Base-by-base conservation (phyloP, 2,329 filamentous ascomycete species). In the Didymella keratinophila region DNA sequence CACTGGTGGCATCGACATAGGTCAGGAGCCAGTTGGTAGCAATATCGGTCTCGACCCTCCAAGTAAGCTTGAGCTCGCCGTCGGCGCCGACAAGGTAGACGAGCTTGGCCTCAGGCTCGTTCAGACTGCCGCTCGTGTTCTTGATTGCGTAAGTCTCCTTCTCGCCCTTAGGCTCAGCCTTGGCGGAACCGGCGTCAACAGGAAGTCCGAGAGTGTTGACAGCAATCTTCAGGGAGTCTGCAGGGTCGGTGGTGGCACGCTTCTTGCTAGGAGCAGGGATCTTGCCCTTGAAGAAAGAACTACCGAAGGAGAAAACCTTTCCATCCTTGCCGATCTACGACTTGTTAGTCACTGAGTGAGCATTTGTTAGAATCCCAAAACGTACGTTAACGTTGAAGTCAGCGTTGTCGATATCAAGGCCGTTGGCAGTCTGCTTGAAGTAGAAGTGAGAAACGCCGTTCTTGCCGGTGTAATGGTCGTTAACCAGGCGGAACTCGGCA, bases 351-450 rank as follows among this genome's bases (percentile, higher is more conserved):
- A 43, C 12, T 34, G 25, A 0, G 14, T n/a, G 7, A 11, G 25
- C 10, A 10, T 18, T n/a, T 6, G 7, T 3, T 2, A 2, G 4
- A 4, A 1, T n/a, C 1, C 7, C 18, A 34, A 36, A 12, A 77
- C 83, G 76, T 64, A 86, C 83, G 61, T 87, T 87, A 46, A 87
- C 82, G 52, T 86, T 85, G 67, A 86, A 84, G 65, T 85, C 82
- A 1, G 82, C 83, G 65, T 87, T 87, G 64, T 86, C 84, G 60
- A 87, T 81, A 60, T 86, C 84, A 32, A 86, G 70, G 0, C 82
- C 84, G 53, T 86, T 82, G 7, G 78, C 74, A 0, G 83, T 86
- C 74, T 87, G 85, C 72, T 83, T 84, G 67, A 87, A 84, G 70
- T 85, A 79, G 60, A 86, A 82, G 65, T 87, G 84, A 1, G 77